Base-by-base conservation (phyloP, 169 alveolate species). In the Babesia bigemina region DNA sequence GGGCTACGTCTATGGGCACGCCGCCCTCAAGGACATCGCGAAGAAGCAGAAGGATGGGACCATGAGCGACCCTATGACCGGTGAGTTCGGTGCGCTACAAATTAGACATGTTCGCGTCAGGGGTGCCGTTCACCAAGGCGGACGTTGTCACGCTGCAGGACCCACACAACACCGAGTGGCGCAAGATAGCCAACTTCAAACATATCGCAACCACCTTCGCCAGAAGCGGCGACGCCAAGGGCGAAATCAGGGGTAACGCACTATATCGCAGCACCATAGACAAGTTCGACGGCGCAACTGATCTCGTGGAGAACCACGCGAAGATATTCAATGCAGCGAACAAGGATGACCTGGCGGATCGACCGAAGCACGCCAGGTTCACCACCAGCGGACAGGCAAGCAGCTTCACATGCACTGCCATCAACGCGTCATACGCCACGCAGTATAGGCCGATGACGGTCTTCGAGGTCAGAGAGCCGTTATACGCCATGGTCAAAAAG, bases 1-100 rank as follows among this genome's bases (percentile, higher is more conserved):
- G 26, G 98, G 98, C 7, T 84, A 96, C 76, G 98, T 94, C 9
- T 94, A 87, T 76, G 82, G 94, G 63, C 75, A 79, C 53, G 96
- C 92, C 44, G 94, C 97, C n/a, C 93, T 89, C 45, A 93, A 93
- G 22, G 87, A 90, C 57, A 89, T 95, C 19, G 91, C 94, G 56
- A 75, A 86, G 39, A 92, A 55, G 76, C 92, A 39, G 87, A 83
- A 29, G 63, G 91, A 72, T 60, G 66, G 63, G 47, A 77, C 55
- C 24, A 65, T 85, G 92, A 69, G 75, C 19, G 92, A 88, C 59
- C 94, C 94, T 0, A 74, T 88, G 61, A 63, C 94, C 10, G 77
- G 87, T 76, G 36, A 65, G 48, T 85, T 14, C 48, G 58, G 53
- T 28, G 61, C 69, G 59, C 77, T 36, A 42, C 50, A 50, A 62